Conservation (phyloP, 139 green algal genomes). For the Ulvella scutata region DNA sequence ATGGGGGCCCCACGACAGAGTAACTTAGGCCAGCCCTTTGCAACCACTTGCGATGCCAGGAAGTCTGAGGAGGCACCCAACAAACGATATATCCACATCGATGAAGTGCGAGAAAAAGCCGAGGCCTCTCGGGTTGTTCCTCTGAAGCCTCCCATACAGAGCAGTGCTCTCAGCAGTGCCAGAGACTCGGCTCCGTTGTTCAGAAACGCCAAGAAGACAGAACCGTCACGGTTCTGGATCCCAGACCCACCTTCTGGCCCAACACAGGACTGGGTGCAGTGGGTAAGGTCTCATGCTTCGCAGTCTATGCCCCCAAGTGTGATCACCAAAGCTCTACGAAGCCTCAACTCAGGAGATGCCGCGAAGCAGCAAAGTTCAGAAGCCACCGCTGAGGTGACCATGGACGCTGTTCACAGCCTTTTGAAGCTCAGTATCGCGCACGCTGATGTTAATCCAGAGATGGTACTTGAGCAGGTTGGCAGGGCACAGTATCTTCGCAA, state of each 20-base stretch:
- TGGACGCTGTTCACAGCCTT: background rate
- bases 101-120: too few species aligned
- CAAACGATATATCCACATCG: too few species aligned
- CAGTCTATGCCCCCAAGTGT: background rate
- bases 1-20: too few species aligned
- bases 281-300: background rate
- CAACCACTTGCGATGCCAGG: too few species aligned
- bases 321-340: background rate
- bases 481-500: background rate
- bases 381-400: background rate
- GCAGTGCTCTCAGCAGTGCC: background rate
- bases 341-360: background rate
- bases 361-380: background rate
- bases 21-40: too few species aligned
- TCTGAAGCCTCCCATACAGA: background rate
- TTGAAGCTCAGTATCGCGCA: background rate
- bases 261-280: background rate
- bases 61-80: too few species aligned
- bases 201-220: background rate
- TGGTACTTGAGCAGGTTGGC: background rate
- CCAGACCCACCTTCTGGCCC: background rate
- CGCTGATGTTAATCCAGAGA: background rate
- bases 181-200: background rate
- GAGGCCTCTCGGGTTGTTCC: background rate
- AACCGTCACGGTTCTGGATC: background rate